These are phyloP conservation scores for Cadophora sp. DNA, from an alignment of 2,329 filamentous ascomycete genomes.

Conservation along the genomic window DNA sequence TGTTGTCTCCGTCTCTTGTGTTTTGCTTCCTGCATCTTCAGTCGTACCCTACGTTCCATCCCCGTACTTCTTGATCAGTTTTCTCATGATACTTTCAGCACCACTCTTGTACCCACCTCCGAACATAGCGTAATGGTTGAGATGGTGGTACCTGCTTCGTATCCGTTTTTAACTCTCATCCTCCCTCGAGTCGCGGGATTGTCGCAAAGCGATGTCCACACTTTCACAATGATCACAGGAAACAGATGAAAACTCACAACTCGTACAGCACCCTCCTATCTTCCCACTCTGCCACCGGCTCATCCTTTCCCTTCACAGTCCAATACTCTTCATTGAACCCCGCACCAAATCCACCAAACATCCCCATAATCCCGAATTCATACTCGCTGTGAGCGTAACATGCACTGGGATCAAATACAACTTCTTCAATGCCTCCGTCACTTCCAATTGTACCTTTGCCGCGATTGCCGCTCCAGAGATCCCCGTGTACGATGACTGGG, in stretches of 20 bases:
- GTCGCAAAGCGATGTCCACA: no score
- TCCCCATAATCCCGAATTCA: constrained; percentile 91
- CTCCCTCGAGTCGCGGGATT: no score
- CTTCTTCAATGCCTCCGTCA: constrained; percentile 64
- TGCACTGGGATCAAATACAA: constrained; percentile 82
- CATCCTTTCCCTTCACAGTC: constrained; percentile 74
- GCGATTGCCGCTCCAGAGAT: constrained; percentile 92
- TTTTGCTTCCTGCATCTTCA: not conserved
- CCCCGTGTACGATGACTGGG: constrained; percentile 89
- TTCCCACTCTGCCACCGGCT: constrained; percentile 83
- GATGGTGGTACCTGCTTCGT: constrained; percentile 75
- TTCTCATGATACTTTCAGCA: constrained; percentile 81
- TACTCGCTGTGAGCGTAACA: constrained; percentile 90
- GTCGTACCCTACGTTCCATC: not conserved
- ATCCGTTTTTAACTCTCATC: constrained; percentile 24
- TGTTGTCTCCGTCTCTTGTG: no score
- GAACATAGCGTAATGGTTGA: constrained; percentile 80
- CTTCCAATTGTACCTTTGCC: constrained; percentile 65
- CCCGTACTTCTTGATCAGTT: constrained; percentile 75
- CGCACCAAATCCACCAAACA: constrained; percentile 88
- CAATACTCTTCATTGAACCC: constrained; percentile 82
- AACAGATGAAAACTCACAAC: constrained; percentile 67
- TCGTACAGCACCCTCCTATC: constrained; percentile 85
- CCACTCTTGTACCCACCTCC: constrained; percentile 79
- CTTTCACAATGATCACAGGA: no score